Conservation (phyloP, 2,329 filamentous ascomycete genomes). For the Myriosclerotinia scirpicola region DNA sequence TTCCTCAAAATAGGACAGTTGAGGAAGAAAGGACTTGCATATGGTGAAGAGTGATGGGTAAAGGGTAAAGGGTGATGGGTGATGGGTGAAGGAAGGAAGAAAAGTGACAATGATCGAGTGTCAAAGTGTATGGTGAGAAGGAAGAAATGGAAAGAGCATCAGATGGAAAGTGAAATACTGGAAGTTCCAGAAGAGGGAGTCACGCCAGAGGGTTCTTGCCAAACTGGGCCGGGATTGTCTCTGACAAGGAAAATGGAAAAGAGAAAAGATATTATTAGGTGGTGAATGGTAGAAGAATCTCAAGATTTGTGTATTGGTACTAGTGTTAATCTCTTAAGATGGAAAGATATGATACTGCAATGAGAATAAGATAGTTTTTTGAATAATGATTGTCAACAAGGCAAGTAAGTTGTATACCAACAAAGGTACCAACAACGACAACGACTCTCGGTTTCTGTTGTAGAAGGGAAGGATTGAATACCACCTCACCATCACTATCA, state of each 20-base stretch:
- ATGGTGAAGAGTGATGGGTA: slow-evolving; percentile 13
- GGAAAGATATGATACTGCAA: too few relatives aligned
- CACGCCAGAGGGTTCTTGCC: neutral
- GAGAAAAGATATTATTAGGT: too few relatives aligned
- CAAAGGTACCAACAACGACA: neutral
- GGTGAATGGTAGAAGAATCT: too few relatives aligned
- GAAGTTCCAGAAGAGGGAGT: neutral
- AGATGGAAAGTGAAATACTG: too few relatives aligned
- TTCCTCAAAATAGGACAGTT: slow-evolving; percentile 20
- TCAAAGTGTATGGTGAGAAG: neutral
- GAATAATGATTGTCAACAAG: neutral
- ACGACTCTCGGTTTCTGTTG: neutral
- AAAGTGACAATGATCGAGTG: slow-evolving; percentile 10
- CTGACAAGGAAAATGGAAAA: neutral
- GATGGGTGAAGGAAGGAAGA: slow-evolving; percentile 23
- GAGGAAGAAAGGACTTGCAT: slow-evolving; percentile 20
- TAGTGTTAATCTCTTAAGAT: too few relatives aligned
- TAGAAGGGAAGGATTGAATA: neutral
- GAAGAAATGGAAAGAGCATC: slow-evolving; percentile 7
- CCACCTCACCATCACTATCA: neutral
- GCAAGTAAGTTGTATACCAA: neutral
- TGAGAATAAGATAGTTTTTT: too few relatives aligned
- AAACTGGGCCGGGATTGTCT: neutral
- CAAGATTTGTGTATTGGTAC: too few relatives aligned
- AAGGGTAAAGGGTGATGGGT: neutral